Conservation (phyloP, 2,329 filamentous ascomycete genomes). For the Aspergillus hiratsukae region DNA sequence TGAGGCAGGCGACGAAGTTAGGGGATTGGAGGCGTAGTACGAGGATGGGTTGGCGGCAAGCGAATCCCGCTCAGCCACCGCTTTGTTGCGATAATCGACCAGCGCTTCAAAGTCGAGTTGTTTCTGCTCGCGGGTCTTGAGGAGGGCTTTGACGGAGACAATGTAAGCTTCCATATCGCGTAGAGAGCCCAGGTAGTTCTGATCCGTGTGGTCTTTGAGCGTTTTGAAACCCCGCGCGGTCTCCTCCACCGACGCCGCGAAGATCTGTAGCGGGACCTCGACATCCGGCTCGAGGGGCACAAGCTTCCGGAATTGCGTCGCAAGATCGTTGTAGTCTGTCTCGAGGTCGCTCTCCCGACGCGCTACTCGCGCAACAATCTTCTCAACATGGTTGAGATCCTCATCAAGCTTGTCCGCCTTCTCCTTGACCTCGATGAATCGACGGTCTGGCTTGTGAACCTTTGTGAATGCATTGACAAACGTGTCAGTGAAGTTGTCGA, state of each 20-base stretch:
- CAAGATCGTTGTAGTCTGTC: conserved; percentile 80
- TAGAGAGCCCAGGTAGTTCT: conserved; percentile 88
- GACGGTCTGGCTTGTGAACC: conserved; percentile 88
- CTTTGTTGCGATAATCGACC: conserved; percentile 92
- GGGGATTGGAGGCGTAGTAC: conserved; percentile 51
- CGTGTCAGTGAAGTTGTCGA: conserved; percentile 92
- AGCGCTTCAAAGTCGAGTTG: conserved; percentile 96
- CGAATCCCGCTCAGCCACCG: conserved; percentile 77
- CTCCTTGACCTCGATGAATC: conserved; percentile 91
- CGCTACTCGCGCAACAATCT: conserved; percentile 87
- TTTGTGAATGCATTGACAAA: conserved; percentile 98
- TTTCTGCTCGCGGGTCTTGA: conserved; percentile 94
- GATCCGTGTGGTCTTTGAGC: conserved; percentile 89
- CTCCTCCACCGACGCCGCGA: conserved; percentile 80
- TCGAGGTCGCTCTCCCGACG: conserved; percentile 85
- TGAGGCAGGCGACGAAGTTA: conserved; percentile 65
- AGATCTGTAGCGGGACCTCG: conserved; percentile 74
- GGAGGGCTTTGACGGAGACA: conserved; percentile 74
- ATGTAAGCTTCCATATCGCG: conserved; percentile 96
- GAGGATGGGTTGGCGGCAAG: conserved; percentile 61
- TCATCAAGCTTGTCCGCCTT: conserved; percentile 92
- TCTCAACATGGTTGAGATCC: conserved; percentile 87
- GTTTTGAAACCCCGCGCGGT: conserved; percentile 70
- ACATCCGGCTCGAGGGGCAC: conserved; percentile 84
- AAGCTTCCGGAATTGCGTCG: conserved; percentile 91